phyloP scores from a whole-genome alignment of 139 green algal genomes.

The Dunaliella primolecta region DNA sequence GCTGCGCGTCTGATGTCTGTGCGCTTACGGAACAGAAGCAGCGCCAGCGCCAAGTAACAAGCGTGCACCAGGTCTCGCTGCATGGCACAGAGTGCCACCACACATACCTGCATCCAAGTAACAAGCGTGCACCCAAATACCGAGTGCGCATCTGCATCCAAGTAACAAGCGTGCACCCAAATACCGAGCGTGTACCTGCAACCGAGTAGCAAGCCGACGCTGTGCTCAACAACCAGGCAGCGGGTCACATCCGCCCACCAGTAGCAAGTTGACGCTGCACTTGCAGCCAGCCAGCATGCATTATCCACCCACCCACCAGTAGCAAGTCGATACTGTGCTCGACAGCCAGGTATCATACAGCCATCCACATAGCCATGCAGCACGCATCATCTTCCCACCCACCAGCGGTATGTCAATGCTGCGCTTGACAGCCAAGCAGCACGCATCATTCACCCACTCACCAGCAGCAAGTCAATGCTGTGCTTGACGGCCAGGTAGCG shows the following conservation, averaged over 20 bases:
- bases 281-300: too few species aligned
- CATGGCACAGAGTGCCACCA: slow-evolving; percentile 46
- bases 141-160: neutral
- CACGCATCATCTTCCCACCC: too few species aligned
- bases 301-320: too few species aligned
- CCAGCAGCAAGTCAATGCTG: slow-evolving; percentile 34
- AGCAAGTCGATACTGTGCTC: too few species aligned
- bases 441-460: slow-evolving; percentile 7
- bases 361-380: too few species aligned
- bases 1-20: slow-evolving; percentile 32
- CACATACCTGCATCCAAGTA: slow-evolving; percentile 27
- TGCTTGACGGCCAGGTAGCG: slow-evolving; percentile 26
- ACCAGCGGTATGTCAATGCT: too few species aligned
- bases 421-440: too few species aligned
- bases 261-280: too few species aligned
- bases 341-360: too few species aligned
- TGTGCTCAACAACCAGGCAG: slow-evolving; percentile 26
- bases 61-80: slow-evolving; percentile 77
- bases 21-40: slow-evolving; percentile 68
- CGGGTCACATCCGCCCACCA: neutral
- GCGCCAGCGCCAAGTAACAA: slow-evolving; percentile 69
- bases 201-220: slow-evolving; percentile 2
- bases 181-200: neutral
- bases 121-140: neutral
- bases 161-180: neutral